Evolutionary conservation across 306 rosid species (phyloP).

Genomic region (Casuarina equisetifolia): DNA sequence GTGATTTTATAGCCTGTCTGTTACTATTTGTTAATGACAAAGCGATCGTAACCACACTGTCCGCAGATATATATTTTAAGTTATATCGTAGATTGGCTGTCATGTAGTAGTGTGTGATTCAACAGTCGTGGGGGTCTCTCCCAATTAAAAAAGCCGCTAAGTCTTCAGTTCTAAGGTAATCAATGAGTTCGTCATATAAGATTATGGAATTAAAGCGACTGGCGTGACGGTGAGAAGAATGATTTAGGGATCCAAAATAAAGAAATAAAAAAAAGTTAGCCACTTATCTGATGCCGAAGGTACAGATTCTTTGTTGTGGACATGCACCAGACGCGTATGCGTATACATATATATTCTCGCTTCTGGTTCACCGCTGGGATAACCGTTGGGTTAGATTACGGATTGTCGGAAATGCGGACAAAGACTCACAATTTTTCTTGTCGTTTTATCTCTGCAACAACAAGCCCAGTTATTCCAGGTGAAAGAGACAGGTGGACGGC

Average conservation of each 20-base stretch:
- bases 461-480: neutral
- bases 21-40: constrained; percentile 26
- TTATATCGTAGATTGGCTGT: constrained; percentile 17
- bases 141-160: neutral
- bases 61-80: neutral
- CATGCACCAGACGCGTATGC: neutral
- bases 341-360: neutral
- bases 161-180: neutral
- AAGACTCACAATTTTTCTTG: neutral
- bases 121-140: neutral
- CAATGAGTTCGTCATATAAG: neutral
- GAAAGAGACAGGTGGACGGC: neutral
- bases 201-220: neutral
- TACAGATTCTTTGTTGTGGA: neutral
- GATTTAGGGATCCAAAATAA: constrained; percentile 9
- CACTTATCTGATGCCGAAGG: neutral
- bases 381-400: neutral
- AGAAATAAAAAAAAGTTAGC: neutral
- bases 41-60: constrained; percentile 33
- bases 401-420: neutral
- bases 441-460: no score
- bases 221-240: neutral
- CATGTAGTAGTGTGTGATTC: constrained; percentile 4
- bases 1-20: constrained; percentile 27
- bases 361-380: neutral